Percentiles rank a stretch among this genome's conserved stretches.
phyloP scores from a whole-genome alignment of 2,329 filamentous ascomycete species.

The Trichophyton verrucosum region DNA sequence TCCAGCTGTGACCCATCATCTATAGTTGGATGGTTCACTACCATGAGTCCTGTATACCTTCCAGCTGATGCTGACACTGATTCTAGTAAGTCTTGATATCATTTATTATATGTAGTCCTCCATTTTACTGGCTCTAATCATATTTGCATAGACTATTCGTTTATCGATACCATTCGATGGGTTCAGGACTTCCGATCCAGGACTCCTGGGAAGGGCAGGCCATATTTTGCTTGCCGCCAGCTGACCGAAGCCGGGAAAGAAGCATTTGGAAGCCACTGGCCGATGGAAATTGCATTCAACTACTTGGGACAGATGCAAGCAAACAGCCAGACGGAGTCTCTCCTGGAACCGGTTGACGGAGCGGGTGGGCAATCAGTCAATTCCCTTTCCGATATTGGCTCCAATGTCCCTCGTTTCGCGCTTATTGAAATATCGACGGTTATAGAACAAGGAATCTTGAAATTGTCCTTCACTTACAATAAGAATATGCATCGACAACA shows the following conservation, averaged over 20 bases:
- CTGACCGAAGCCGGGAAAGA: slow-evolving; percentile 18
- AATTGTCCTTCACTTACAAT: slow-evolving; percentile 10
- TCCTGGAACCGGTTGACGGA: slow-evolving; percentile 17
- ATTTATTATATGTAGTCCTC: neutral
- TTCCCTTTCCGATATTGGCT: slow-evolving; percentile 11
- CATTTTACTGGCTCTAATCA: slow-evolving; percentile 6
- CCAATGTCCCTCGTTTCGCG: slow-evolving; percentile 10
- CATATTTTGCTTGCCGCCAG: slow-evolving; percentile 27
- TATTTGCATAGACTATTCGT: slow-evolving; percentile 8
- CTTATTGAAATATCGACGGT: slow-evolving; percentile 11
- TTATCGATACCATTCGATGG: slow-evolving; percentile 24
- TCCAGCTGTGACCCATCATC: slow-evolving; percentile 33
- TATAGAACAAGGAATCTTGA: slow-evolving; percentile 6
- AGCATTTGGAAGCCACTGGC: slow-evolving; percentile 27
- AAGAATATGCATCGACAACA: slow-evolving; percentile 8
- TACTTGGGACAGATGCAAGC: slow-evolving; percentile 32
- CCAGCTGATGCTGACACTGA: slow-evolving; percentile 8
- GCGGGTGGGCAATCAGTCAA: slow-evolving; percentile 10
- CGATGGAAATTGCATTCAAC: slow-evolving; percentile 34
- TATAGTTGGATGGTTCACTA: slow-evolving; percentile 42
- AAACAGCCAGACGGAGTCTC: slow-evolving; percentile 33
- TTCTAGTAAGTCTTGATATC: neutral
- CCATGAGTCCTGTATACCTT: slow-evolving; percentile 33
- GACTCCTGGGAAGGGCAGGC: slow-evolving; percentile 21
- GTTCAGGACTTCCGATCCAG: slow-evolving; percentile 30